A percentile compares a stretch with the other conserved stretches of the same genome.
Conservation (phyloP, 2,329 filamentous ascomycete species). For the Leptographium wingfieldii region DNA sequence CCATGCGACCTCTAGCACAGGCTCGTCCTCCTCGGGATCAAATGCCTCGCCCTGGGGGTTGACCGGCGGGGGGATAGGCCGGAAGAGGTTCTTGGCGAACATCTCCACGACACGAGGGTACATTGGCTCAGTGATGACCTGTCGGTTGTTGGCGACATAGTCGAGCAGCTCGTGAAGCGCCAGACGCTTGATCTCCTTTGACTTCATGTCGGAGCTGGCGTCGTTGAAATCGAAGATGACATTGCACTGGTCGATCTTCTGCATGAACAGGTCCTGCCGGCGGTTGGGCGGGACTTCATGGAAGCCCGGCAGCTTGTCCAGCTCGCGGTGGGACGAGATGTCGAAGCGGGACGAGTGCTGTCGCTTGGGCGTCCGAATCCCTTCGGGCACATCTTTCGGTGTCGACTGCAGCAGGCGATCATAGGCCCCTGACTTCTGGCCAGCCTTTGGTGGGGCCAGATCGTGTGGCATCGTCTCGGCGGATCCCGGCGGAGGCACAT, state of each 20-base stretch:
- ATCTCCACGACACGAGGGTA: conserved; percentile 97
- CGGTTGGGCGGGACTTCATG: conserved; percentile 94
- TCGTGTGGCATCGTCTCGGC: conserved; percentile 98
- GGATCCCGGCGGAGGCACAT: conserved; percentile 82
- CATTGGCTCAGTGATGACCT: conserved; percentile 98
- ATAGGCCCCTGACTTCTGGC: conserved; percentile 78
- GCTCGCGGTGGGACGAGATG: conserved; percentile 88
- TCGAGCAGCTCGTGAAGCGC: conserved; percentile 92
- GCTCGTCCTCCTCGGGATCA: conserved; percentile 96
- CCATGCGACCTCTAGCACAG: conserved; percentile 95
- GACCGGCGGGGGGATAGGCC: conserved; percentile 91
- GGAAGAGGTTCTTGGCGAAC: conserved; percentile 98
- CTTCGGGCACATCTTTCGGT: conserved; percentile 92
- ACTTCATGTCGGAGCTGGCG: conserved; percentile 96
- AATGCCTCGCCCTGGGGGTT: conserved; percentile 98
- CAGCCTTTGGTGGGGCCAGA: conserved; percentile 83
- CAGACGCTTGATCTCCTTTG: conserved; percentile 96
- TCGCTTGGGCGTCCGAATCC: conserved; percentile 85
- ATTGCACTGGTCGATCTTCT: conserved; percentile 99
- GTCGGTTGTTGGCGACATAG: conserved; percentile 96
- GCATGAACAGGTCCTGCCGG: conserved; percentile 95
- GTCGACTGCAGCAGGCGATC: conserved; percentile 87
- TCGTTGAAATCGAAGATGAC: conserved; percentile 99
- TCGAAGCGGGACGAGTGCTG: conserved; percentile 90
- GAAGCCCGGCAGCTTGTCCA: conserved; percentile 95